Base-by-base conservation (phyloP, 208 protist genomes). In the Trypanosoma caninum region DNA sequence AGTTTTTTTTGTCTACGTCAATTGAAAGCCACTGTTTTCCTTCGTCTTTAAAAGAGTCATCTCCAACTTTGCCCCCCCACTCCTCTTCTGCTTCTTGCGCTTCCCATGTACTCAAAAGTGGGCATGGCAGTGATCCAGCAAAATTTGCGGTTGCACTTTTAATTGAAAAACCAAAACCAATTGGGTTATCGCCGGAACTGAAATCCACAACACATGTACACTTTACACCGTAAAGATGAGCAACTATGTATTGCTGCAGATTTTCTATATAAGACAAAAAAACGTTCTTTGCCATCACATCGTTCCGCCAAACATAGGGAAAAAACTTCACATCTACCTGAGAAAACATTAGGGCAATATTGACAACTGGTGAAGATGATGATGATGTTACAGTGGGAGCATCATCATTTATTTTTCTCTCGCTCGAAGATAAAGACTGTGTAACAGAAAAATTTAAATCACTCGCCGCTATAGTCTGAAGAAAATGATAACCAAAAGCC, bases 1-100 rank as follows among this genome's bases (percentile, higher is more conserved):
- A 85, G 16, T 59, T 54, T n/a, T 69, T 67, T 9, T 78, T 72
- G 50, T 87, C 89, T n/a, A 76, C 55, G 50, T 76, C 82, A 33
- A 87, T 60, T 3, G 80, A 60, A 0, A 92, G n/a, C 25, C 70
- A 92, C 23, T 79, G 67, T n/a, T 50, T 41, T 30, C 2, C 16
- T n/a, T 34, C 13, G 27, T 28, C 6, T n/a, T 11, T 35, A 41
- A 20, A 0, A 59, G 18, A 20, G 2, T 52, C 27, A 54, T 41
- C 51, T 47, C 28, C 56, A 56, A 13, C 50, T 41, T 30, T 62
- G 55, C 0, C 37, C 53, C 28, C 67, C 33, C 44, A 53, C 30
- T 27, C 18, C 18, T 42, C 37, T 44, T 23, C 1, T 25, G 22
- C 52, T 16, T 46, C 18, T 4, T n/a, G 22, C 11, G 14, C n/a